Conservation (phyloP, 1,139 yeast species). For the Pichiaceae sp. region DNA sequence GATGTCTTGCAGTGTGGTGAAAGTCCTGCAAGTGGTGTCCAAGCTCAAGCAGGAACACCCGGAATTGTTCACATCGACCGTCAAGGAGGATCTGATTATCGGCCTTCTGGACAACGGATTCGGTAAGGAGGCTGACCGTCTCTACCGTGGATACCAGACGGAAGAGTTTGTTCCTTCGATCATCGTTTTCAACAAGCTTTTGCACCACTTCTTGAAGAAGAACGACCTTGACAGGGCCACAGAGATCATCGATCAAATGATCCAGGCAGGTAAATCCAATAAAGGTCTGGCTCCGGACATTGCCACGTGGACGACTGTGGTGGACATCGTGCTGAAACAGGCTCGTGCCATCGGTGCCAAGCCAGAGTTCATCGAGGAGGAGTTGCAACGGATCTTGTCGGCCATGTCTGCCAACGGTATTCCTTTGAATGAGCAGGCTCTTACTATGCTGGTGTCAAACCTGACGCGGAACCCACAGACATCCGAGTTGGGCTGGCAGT, state of each 20-base stretch:
- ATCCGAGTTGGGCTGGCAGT: slow-evolving; percentile 41
- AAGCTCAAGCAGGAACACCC: slow-evolving; percentile 21
- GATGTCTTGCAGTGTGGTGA: slow-evolving; percentile 21
- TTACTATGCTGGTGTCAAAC: slow-evolving; percentile 50
- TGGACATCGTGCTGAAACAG: slow-evolving; percentile 47
- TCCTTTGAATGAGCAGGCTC: slow-evolving; percentile 40
- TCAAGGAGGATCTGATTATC: slow-evolving; percentile 18
- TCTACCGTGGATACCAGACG: slow-evolving; percentile 13
- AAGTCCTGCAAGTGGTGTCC: slow-evolving; percentile 26
- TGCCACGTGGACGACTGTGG: slow-evolving; percentile 57
- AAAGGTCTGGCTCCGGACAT: slow-evolving; percentile 43
- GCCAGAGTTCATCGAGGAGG: slow-evolving; percentile 30
- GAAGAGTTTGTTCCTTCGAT: slow-evolving; percentile 24
- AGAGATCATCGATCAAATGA: slow-evolving; percentile 28
- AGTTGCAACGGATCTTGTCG: slow-evolving; percentile 29
- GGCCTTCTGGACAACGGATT: slow-evolving; percentile 16
- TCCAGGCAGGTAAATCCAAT: slow-evolving; percentile 18
- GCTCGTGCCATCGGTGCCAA: slow-evolving; percentile 28
- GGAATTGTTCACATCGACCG: slow-evolving; percentile 8
- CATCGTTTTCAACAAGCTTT: slow-evolving; percentile 31
- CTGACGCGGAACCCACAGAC: slow-evolving; percentile 41
- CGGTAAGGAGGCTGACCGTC: slow-evolving; percentile 15
- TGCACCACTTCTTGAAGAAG: slow-evolving; percentile 24
- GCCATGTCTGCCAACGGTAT: slow-evolving; percentile 34
- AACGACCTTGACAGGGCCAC: slow-evolving; percentile 27